phyloP scores from a whole-genome alignment of 805 yeast species.

The Lachancea meyersii region DNA sequence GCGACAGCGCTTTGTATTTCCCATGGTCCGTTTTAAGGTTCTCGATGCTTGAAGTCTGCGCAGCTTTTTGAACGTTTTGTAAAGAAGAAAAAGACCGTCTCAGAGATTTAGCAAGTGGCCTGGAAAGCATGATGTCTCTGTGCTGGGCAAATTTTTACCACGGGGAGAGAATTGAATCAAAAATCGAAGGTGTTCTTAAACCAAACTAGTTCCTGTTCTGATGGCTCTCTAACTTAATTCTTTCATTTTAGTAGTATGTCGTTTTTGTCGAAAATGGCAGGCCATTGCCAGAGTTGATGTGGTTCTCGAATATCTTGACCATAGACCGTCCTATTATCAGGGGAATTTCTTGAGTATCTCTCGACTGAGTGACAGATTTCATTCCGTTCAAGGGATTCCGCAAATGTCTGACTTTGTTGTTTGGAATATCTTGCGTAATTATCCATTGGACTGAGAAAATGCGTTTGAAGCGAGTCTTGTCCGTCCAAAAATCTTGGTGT shows the following conservation, averaged over 20 bases:
- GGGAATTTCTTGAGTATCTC: constrained; percentile 58
- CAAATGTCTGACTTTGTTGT: constrained; percentile 41
- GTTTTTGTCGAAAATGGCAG: constrained; percentile 3
- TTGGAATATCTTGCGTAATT: constrained; percentile 45
- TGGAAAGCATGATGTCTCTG: background rate
- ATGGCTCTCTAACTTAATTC: background rate
- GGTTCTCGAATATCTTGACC: constrained; percentile 38
- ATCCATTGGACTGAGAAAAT: constrained; percentile 52
- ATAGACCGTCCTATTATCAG: constrained; percentile 42
- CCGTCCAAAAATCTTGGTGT: constrained; percentile 43
- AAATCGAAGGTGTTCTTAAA: too few relatives aligned
- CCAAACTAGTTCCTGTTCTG: background rate
- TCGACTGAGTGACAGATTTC: constrained; percentile 50
- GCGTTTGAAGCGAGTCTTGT: constrained; percentile 43
- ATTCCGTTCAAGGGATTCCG: constrained; percentile 41
- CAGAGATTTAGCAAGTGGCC: background rate
- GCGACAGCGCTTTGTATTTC: constrained; percentile 28
- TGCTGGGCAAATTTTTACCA: background rate
- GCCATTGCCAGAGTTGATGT: background rate
- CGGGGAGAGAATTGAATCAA: too few relatives aligned
- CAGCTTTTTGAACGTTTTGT: constrained; percentile 1
- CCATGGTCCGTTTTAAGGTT: background rate
- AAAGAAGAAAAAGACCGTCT: constrained; percentile 3
- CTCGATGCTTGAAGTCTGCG: background rate
- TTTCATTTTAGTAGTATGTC: background rate